phyloP scores from a whole-genome alignment of 225 moss, liverwort and hornwort genomes.

The Neckera pumila region DNA sequence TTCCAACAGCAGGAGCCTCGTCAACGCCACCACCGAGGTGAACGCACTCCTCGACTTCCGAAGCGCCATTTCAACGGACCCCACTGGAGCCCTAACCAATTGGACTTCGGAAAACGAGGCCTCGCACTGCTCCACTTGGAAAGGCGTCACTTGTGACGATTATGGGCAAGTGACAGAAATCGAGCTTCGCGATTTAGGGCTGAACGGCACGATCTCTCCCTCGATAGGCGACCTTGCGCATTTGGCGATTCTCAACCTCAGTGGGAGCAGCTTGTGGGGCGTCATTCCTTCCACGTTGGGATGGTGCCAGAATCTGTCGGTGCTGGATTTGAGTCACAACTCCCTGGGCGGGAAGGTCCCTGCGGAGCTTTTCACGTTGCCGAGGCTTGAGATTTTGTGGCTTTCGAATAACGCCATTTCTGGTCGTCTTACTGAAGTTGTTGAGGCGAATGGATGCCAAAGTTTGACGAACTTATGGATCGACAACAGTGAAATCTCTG shows the following conservation, averaged over 20 bases:
- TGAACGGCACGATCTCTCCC: not conserved
- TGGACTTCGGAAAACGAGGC: not conserved
- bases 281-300: not conserved
- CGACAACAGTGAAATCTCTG: not conserved
- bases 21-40: not conserved
- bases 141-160: not conserved
- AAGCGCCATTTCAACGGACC: not conserved
- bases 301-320: not conserved
- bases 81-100: not conserved
- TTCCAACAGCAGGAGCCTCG: not conserved
- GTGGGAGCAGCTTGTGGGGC: not conserved
- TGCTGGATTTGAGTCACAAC: not conserved
- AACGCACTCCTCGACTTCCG: not conserved
- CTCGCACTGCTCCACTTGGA: not conserved
- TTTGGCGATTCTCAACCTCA: not conserved
- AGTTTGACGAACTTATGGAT: not conserved
- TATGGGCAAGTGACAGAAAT: not conserved
- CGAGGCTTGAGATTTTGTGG: not conserved
- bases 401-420: not conserved
- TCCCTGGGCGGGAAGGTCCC: not conserved
- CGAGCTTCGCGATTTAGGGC: not conserved
- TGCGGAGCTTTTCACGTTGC: not conserved
- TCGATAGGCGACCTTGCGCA: not conserved
- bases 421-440: not conserved
- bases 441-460: not conserved